Evolutionary conservation across 192 early-diverging fungal species (phyloP), one percentile per base, ranked within the genome.

Genomic region (Allomyces macrogynus): DNA sequence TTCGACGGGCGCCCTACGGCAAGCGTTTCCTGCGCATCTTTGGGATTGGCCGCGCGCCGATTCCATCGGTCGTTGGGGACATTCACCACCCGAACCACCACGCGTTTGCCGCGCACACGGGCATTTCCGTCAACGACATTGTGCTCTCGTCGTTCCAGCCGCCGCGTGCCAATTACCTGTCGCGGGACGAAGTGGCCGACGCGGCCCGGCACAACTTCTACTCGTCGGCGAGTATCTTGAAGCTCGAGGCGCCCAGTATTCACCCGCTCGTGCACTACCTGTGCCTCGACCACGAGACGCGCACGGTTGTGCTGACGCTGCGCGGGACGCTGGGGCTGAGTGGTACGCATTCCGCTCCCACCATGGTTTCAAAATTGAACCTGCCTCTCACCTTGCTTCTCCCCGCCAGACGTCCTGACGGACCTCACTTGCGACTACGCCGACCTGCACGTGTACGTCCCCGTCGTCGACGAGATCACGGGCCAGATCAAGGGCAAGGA

Each of bases 341-440:
- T 40, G 32, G 32, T 40, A 8, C 32, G 32, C 8, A 8, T 40
- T 40, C 32, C 8, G 32, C 8, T 40, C 7, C 8, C 32, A 7
- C 32, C 32, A 7, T 8, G 32, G 32, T 8, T 40, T 40, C 32
- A 40, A 40, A 7, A 2, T 8, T 8, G 32, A 40, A 8, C 32
- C 7, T 8, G 32, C 7, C 7, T 7, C 32, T 40, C 32, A 40
- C 32, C 32, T 40, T 8, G 32, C 32, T 0, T 40, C 32, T 3
- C 0, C 7, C 7, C 32, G 43, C 86, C 83, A 0, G 93, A 95
- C 67, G 70, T 92, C n/a, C 73, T 95, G 27, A 86, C 90, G 18
- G 93, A 95, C 72, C 78, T 95, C 65, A 84, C 85, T 43, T 88
- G 86, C 61, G 82, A 85, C 44, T 90, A 90, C 72, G 69, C 75